These are phyloP conservation scores for Mortierella hygrophila DNA, from an alignment of 192 early-diverging fungal genomes.

Conservation along the genomic window DNA sequence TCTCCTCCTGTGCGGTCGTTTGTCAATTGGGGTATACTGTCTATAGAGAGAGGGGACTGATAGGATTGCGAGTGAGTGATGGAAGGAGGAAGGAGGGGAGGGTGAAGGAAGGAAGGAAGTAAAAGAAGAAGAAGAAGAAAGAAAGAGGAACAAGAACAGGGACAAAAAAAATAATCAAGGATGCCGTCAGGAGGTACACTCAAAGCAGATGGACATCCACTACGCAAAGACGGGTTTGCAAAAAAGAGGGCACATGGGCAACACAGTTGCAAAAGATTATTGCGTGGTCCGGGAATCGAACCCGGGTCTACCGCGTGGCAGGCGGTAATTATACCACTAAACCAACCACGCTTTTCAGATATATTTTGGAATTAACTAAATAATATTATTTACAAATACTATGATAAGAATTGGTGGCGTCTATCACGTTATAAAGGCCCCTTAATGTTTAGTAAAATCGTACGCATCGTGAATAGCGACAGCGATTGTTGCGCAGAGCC, in stretches of 20 bases:
- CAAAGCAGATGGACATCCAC: background rate
- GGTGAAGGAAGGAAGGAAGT: background rate
- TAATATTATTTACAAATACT: background rate
- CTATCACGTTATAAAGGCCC: background rate
- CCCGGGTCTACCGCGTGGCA: slow-evolving; percentile 84
- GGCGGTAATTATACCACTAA: slow-evolving; percentile 79
- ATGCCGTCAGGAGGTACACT: background rate
- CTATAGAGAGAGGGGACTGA: background rate
- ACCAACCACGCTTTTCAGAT: slow-evolving; percentile 62
- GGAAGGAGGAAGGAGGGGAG: background rate
- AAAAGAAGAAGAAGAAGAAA: slow-evolving; percentile 6
- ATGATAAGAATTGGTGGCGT: background rate
- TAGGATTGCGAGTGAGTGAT: background rate
- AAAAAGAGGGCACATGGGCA: background rate
- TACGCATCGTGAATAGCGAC: no score
- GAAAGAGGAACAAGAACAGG: background rate
- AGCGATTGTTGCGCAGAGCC: no score
- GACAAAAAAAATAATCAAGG: background rate
- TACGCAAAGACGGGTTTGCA: background rate
- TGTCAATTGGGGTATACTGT: background rate
- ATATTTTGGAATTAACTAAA: no score
- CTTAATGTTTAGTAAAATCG: no score
- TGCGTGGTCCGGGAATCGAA: slow-evolving; percentile 81
- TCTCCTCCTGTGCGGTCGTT: background rate
- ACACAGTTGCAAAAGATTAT: background rate